Evolutionary conservation across 257 asterid species (phyloP), one percentile per base, ranked within the genome.

Genomic region (Fraxinus cuspidata): DNA sequence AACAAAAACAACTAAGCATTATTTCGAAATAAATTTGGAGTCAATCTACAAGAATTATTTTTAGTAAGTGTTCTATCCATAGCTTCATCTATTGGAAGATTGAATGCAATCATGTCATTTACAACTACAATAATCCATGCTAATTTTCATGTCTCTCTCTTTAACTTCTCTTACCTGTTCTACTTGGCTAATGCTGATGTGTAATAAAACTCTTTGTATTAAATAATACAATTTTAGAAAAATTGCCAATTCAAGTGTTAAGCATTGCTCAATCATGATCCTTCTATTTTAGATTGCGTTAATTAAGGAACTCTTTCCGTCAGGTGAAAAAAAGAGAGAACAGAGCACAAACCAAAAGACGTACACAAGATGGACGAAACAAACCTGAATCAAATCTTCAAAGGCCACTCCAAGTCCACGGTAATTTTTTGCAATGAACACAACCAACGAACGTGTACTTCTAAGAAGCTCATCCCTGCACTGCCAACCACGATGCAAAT

Each of bases 351-450:
- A 40, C 42, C 49, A 15, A 21, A 21, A 56, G 23, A 40, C 2
- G 9, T 31, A 71, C n/a, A 78, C 11, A 63, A 18, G 13, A 23
- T 13, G 53, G 15, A 18, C 27, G 49, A 51, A 74, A 70, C 67
- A 56, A 74, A 94, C 98, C 95, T 92, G 97, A 83, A 92, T 85
- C 77, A 94, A 82, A 87, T 92, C 98, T 81, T 89, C 96, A 77
- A 92, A 89, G 80, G 94, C 92, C 31, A 94, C 92, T 77, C 98
- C 97, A 3, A 85, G 87, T 70, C 97, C 97, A 85, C 91, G 65
- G 80, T 94, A 94, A 78, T 88, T 92, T 84, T 88, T 87, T 40
- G 98, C 92, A 67, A 92, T 80, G 82, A 86, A 94, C 74, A 89
- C 68, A 86, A 92, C 89, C 81, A 90, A 85, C 35, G 97, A 88